Evolutionary conservation across 306 rosid species (phyloP), one percentile per base, ranked within the genome.

Genomic region (Cucurbita ficifolia): DNA sequence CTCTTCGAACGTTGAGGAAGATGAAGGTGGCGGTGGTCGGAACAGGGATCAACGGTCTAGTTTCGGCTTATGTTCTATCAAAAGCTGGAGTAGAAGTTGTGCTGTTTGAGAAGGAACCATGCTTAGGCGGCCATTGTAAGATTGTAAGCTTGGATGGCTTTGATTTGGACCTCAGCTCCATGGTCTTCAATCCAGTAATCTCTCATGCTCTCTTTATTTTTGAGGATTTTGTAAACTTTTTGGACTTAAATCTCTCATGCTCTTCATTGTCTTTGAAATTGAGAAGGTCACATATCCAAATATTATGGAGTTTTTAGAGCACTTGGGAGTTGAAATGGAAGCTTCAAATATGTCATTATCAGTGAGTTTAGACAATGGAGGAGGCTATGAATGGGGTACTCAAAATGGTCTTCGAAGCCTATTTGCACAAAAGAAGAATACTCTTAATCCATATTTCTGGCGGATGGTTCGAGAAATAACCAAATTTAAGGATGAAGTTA

Each of bases 361-460:
- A 14, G 96, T 84, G 46, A 92, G 96, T 76, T 75, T 90, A 49
- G 96, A 92, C 80, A 69, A 79, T 10, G 96, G 96, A 54, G 77
- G 62, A 3, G 96, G 96, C 24, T 90, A 78, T 35, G 98, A 92
- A 80, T 92, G 96, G 97, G 98, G 98, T 5, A 90, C 91, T 71
- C 76, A 95, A 79, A 94, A 80, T 72, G 91, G 98, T 14, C 60
- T 89, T 53, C 85, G 91, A 7, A 33, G 97, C 80, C 78, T 94
- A 59, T 94, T 90, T 79, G 88, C 96, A 0, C 98, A 94, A 81
- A 94, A 90, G 78, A 81, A 19, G 52, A 94, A 94, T 76, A 50
- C 70, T 16, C 40, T 94, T 7, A 90, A 87, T 75, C 97, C 95
- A 13, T 80, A 78, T 75, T 94, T 94, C 58, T 88, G 82, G 90